A percentile compares a stretch with the other conserved stretches of the same genome.
These are phyloP conservation scores for Cymbopogon flexuosus DNA, from an alignment of 202 grass and related monocot genomes.

Conservation along the genomic window DNA sequence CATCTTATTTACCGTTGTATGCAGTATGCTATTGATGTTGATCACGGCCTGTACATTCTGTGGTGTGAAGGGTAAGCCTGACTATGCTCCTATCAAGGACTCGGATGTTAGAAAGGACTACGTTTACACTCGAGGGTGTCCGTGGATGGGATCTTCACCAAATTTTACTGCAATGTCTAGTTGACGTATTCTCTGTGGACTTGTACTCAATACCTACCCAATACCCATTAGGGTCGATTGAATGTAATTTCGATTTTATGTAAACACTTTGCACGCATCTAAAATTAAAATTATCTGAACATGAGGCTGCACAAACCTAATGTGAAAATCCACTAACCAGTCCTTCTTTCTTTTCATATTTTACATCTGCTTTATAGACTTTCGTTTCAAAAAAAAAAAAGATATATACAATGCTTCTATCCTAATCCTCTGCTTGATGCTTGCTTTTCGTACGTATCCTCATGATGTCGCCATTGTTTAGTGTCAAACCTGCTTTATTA, in stretches of 20 bases:
- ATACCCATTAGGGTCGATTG: background rate
- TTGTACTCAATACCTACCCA: background rate
- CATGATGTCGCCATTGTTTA: conserved; percentile 23
- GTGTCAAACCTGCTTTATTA: conserved; percentile 41
- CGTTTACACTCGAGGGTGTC: too few relatives aligned
- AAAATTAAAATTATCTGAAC: background rate
- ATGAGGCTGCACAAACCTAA: background rate
- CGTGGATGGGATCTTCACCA: too few relatives aligned
- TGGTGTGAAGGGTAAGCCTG: too few relatives aligned
- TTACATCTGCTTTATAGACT: background rate
- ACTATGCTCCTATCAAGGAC: too few relatives aligned
- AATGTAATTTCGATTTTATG: background rate
- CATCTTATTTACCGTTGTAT: too few relatives aligned
- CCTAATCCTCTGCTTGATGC: conserved; percentile 27
- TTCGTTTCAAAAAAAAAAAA: too few relatives aligned
- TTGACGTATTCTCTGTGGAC: background rate
- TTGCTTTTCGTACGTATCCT: background rate
- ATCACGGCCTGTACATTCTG: too few relatives aligned
- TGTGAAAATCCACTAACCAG: conserved; percentile 19
- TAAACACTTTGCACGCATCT: background rate
- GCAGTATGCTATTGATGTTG: too few relatives aligned
- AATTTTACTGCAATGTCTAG: too few relatives aligned
- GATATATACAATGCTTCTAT: background rate
- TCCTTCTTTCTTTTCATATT: background rate
- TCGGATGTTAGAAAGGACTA: too few relatives aligned